phyloP scores from a whole-genome alignment of 345 rosid genomes.

The Cardamine resedifolia region DNA sequence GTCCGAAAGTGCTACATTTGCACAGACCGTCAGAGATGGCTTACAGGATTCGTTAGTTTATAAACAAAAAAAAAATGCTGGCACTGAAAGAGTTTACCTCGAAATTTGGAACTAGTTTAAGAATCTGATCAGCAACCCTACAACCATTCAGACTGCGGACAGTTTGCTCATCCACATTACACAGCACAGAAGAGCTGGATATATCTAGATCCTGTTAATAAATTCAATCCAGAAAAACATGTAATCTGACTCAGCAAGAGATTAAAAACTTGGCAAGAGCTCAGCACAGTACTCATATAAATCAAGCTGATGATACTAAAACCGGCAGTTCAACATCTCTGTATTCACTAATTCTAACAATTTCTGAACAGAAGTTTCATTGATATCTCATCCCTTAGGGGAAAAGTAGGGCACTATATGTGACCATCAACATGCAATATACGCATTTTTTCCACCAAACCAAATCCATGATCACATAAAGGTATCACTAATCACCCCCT shows the following conservation, averaged over 20 bases:
- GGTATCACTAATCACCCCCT: not conserved
- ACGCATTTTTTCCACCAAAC: not conserved
- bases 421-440: not conserved
- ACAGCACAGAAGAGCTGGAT: slow-evolving; percentile 58
- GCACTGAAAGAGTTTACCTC: slow-evolving; percentile 50
- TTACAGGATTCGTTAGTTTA: slow-evolving; percentile 3
- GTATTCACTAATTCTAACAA: not conserved
- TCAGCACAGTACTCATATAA: not conserved
- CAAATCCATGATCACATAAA: not conserved
- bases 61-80: not conserved
- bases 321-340: slow-evolving; percentile 9
- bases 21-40: slow-evolving; percentile 6
- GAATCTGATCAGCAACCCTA: slow-evolving; percentile 94
- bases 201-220: slow-evolving; percentile 75
- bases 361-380: not conserved
- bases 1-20: slow-evolving; percentile 60
- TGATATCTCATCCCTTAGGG: not conserved
- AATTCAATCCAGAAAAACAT: slow-evolving; percentile 13
- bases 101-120: slow-evolving; percentile 79
- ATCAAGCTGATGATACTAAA: not conserved
- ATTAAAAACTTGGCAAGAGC: not conserved
- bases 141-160: slow-evolving; percentile 96
- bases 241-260: slow-evolving; percentile 6
- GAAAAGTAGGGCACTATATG: not conserved
- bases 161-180: slow-evolving; percentile 76